These are phyloP conservation scores for Hepatocystis sp. DNA, from an alignment of 169 alveolate species.

Conservation along the genomic window DNA sequence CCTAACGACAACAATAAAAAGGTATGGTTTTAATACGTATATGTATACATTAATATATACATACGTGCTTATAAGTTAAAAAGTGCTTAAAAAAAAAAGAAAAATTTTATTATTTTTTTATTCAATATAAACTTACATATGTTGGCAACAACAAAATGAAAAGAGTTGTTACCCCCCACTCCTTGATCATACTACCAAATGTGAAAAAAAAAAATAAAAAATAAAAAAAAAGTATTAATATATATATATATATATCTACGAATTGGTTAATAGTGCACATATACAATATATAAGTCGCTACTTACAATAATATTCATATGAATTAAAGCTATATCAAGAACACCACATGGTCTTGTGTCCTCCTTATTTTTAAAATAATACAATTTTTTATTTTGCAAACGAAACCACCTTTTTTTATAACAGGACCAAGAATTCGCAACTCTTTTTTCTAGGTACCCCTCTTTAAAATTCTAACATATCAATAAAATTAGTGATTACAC, in stretches of 20 bases:
- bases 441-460: constrained; percentile 75
- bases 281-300: too few relatives aligned
- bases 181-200: too few relatives aligned
- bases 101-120: too few relatives aligned
- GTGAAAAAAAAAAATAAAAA: too few relatives aligned
- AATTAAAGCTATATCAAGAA: constrained; percentile 73
- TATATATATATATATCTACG: too few relatives aligned
- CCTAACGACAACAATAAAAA: not conserved
- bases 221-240: too few relatives aligned
- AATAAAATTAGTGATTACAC: too few relatives aligned
- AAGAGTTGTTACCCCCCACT: too few relatives aligned
- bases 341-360: constrained; percentile 75
- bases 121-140: too few relatives aligned
- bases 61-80: not conserved
- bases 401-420: constrained; percentile 77
- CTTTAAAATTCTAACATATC: constrained; percentile 30
- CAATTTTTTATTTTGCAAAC: constrained; percentile 74
- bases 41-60: not conserved
- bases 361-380: constrained; percentile 59
- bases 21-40: not conserved
- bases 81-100: too few relatives aligned
- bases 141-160: too few relatives aligned
- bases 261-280: too few relatives aligned
- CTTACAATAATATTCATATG: constrained; percentile 76
- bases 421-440: constrained; percentile 55